A percentile compares a stretch with the other conserved stretches of the same genome.
Conservation (phyloP, 1,284 basidiomycete genomes). For the Cryptococcus depauperatus region DNA sequence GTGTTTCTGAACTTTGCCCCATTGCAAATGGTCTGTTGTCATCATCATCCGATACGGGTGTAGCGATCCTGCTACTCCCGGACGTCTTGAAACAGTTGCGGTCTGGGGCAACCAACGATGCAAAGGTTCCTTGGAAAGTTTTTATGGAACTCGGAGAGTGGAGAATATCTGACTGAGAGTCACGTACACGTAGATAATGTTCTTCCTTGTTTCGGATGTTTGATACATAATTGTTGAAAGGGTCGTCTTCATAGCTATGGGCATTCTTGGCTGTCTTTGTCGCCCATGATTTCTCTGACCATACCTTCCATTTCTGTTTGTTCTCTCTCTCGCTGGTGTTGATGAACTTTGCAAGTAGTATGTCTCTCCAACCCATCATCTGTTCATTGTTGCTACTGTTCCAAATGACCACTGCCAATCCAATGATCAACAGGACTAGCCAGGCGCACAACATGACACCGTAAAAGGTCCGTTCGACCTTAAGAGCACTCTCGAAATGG, state of each 20-base stretch:
- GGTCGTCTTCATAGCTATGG: background rate
- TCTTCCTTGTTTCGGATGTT: constrained; percentile 10
- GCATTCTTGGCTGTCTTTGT: constrained; percentile 13
- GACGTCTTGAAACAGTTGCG: constrained; percentile 28
- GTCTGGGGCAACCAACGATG: constrained; percentile 29
- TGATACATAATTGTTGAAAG: constrained; percentile 1
- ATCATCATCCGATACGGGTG: background rate
- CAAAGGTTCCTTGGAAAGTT: constrained; percentile 20
- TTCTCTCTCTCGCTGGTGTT: background rate
- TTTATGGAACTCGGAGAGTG: constrained; percentile 8
- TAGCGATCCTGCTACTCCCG: constrained; percentile 9
- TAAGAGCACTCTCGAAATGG: constrained; percentile 62
- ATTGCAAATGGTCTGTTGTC: background rate
- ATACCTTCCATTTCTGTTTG: constrained; percentile 11
- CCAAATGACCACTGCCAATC: constrained; percentile 34
- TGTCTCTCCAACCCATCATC: constrained; percentile 14
- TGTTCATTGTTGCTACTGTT: constrained; percentile 29
- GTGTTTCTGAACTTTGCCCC: constrained; percentile 21
- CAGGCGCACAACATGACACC: constrained; percentile 70
- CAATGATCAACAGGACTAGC: constrained; percentile 43
- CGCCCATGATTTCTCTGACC: constrained; percentile 23
- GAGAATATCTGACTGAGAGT: background rate
- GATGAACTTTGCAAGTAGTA: background rate
- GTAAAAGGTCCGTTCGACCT: constrained; percentile 76
- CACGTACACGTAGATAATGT: constrained; percentile 18